Evolutionary conservation across 139 green algal genomes (phyloP).

Genomic region (Nannochloris sp.): DNA sequence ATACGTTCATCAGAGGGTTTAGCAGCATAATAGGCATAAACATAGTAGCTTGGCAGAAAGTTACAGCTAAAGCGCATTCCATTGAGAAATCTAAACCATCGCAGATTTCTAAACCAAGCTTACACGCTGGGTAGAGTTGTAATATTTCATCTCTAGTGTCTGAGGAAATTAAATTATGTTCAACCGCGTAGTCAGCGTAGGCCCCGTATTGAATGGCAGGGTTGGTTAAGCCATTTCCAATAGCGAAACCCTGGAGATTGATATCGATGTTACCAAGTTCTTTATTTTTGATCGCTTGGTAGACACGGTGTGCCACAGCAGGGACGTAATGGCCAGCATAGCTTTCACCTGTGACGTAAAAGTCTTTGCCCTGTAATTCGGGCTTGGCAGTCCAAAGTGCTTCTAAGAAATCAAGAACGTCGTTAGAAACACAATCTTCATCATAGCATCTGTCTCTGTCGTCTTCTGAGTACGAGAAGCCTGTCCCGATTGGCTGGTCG

Average conservation of each 20-base stretch:
- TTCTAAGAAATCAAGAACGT: conserved; percentile 94
- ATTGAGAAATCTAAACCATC: conserved; percentile 32
- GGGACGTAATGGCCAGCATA: conserved; percentile 63
- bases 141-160: conserved; percentile 22
- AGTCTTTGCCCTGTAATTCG: conserved; percentile 51
- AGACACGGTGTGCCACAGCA: conserved; percentile 54
- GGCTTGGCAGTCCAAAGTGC: conserved; percentile 70
- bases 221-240: conserved; percentile 92
- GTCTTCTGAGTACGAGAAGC: conserved; percentile 75
- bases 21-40: conserved; percentile 33
- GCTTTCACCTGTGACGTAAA: conserved; percentile 86
- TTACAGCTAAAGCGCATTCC: conserved; percentile 59
- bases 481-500: conserved; percentile 91
- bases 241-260: conserved; percentile 55
- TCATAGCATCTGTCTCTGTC: conserved; percentile 37
- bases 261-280: conserved; percentile 33
- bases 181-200: conserved; percentile 70
- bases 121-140: conserved; percentile 24
- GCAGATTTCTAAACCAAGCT: conserved; percentile 41
- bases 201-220: conserved; percentile 79
- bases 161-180: conserved; percentile 64
- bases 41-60: conserved; percentile 50
- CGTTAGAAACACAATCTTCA: conserved; percentile 66
- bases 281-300: conserved; percentile 36
- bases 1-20: conserved; percentile 66